A percentile compares a stretch with the other conserved stretches of the same genome.
Evolutionary conservation across 129 eudicot species (phyloP).

Genomic region (Ambrosia trifida): DNA sequence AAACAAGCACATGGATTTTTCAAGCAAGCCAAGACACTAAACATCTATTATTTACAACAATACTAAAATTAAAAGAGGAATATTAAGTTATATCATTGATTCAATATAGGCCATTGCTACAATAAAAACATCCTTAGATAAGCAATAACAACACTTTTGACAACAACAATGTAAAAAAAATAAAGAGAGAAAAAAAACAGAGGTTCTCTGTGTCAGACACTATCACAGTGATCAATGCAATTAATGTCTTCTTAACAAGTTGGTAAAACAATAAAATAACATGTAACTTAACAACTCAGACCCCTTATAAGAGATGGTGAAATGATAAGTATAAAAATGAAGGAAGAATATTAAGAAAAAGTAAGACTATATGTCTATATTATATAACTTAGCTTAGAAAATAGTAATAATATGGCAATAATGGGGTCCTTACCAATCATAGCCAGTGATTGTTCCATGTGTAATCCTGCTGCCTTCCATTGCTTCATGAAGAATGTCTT

Average conservation of each 20-base stretch:
- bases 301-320: constrained; percentile 5
- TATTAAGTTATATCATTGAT: not conserved
- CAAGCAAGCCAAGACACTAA: not conserved
- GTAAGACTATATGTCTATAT: not conserved
- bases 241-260: not conserved
- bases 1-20: not conserved
- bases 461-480: constrained; percentile 65
- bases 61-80: not conserved
- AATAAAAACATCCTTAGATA: not conserved
- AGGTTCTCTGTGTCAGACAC: not conserved
- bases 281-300: not conserved
- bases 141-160: not conserved
- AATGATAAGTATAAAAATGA: not conserved
- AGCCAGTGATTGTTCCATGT: constrained; percentile 41
- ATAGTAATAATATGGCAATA: not conserved
- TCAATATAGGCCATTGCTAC: not conserved
- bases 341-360: not conserved
- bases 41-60: not conserved
- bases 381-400: not conserved
- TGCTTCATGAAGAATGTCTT: constrained; percentile 55
- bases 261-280: not conserved
- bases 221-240: not conserved
- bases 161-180: not conserved
- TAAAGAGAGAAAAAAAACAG: not conserved
- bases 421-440: constrained; percentile 35